Percentiles rank a stretch among this genome's conserved stretches.
Conservation (phyloP, 2,329 filamentous ascomycete genomes). For the Amesomyces nigricolor region DNA sequence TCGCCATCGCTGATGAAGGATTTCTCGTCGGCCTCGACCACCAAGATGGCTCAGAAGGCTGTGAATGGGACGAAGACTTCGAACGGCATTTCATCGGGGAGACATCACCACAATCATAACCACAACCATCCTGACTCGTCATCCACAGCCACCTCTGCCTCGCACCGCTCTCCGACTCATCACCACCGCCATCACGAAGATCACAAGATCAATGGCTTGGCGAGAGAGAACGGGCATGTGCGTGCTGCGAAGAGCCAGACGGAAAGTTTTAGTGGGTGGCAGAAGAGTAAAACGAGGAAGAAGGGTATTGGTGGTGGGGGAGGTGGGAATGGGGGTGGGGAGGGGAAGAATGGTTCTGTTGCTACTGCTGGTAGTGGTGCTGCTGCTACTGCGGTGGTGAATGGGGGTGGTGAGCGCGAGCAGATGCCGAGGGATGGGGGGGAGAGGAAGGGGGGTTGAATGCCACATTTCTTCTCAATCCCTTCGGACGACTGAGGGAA, state of each 20-base stretch:
- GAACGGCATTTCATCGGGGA: conserved; percentile 23
- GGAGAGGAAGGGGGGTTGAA: conserved; percentile 59
- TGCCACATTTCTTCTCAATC: too few relatives aligned
- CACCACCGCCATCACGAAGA: conserved; percentile 14
- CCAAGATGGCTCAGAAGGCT: conserved; percentile 19
- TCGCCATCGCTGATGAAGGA: conserved; percentile 22
- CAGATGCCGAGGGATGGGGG: conserved; percentile 52
- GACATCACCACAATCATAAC: conserved; percentile 22
- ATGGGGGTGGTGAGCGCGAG: conserved; percentile 43
- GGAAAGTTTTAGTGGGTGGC: conserved; percentile 46
- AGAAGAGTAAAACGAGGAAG: conserved; percentile 53
- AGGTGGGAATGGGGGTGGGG: conserved; percentile 16
- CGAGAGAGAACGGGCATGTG: conserved; percentile 48
- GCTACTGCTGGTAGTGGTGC: background rate
- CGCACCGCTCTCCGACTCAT: conserved; percentile 21
- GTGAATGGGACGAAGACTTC: conserved; percentile 5
- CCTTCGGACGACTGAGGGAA: too few relatives aligned
- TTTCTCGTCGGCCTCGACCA: conserved; percentile 14
- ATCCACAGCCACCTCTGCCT: conserved; percentile 3
- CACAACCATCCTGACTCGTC: conserved; percentile 18
- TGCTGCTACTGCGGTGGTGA: conserved; percentile 17
- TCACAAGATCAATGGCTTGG: conserved; percentile 36
- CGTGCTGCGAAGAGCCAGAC: conserved; percentile 51
- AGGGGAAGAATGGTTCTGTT: conserved; percentile 40
- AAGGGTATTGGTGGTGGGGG: conserved; percentile 31